A percentile compares a stretch with the other conserved stretches of the same genome.
These are phyloP conservation scores for Nephromyces sp. DNA, from an alignment of 169 alveolate genomes.

Conservation along the genomic window DNA sequence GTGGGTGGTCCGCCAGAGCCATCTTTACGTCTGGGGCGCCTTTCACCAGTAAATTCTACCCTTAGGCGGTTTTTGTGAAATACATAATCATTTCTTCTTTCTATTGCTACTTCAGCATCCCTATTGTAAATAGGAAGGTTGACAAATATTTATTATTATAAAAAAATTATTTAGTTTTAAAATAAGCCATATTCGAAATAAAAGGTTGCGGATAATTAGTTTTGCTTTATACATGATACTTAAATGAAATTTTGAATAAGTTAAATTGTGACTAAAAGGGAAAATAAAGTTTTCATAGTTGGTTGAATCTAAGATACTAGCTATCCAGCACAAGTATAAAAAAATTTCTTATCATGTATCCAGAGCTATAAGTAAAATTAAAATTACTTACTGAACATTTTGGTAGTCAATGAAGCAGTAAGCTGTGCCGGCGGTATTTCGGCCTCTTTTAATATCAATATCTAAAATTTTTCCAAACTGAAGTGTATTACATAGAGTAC, in stretches of 20 bases:
- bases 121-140: conserved; percentile 3
- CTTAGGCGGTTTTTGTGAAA: conserved; percentile 50
- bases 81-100: conserved; percentile 43
- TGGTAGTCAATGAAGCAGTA: conserved; percentile 56
- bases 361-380: conserved; percentile 5
- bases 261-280: too few species aligned
- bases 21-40: not conserved
- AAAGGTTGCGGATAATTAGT: too few species aligned
- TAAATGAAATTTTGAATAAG: too few species aligned
- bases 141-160: too few species aligned
- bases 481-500: too few species aligned
- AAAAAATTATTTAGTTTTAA: too few species aligned
- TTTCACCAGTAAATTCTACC: conserved; percentile 59
- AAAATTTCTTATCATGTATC: not conserved
- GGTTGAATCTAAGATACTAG: too few species aligned
- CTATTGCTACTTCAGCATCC: conserved; percentile 60
- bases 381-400: conserved; percentile 27
- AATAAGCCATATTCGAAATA: too few species aligned
- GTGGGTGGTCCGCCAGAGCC: conserved; percentile 2
- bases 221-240: too few species aligned
- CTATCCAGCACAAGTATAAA: conserved; percentile 3
- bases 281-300: too few species aligned
- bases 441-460: conserved; percentile 51
- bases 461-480: conserved; percentile 57
- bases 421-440: conserved; percentile 36